Evolutionary conservation across 345 rosid genomes (phyloP).

Genomic region (Aegle marmelos): DNA sequence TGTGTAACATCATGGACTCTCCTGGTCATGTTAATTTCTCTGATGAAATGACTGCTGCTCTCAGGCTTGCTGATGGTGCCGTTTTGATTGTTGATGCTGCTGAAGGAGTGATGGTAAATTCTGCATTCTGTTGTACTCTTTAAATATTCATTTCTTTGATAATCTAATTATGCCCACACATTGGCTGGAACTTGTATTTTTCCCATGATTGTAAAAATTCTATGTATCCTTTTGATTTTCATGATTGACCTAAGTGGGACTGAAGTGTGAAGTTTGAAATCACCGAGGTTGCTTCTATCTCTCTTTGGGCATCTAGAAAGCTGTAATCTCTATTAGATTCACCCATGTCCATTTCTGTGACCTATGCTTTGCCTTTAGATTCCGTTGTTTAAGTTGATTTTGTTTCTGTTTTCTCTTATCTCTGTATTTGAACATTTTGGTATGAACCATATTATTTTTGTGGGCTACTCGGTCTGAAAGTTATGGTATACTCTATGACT

Average conservation of each 20-base stretch:
- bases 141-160: background rate
- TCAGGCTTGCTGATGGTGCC: slow-evolving; percentile 93
- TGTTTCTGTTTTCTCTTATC: background rate
- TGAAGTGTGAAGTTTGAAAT: background rate
- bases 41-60: slow-evolving; percentile 84
- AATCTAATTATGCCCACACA: background rate
- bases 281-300: background rate
- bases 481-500: slow-evolving; percentile 5
- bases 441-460: background rate
- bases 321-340: background rate
- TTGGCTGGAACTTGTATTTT: background rate
- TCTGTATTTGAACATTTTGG: background rate
- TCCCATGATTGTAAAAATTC: background rate
- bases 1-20: slow-evolving; percentile 89
- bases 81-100: slow-evolving; percentile 96
- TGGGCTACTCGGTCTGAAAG: slow-evolving; percentile 6
- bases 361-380: slow-evolving; percentile 10
- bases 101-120: slow-evolving; percentile 71
- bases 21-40: slow-evolving; percentile 93
- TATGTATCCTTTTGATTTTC: slow-evolving; percentile 7
- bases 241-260: background rate
- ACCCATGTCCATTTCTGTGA: background rate
- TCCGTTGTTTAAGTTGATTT: background rate
- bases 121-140: background rate
- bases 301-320: background rate